phyloP scores from a whole-genome alignment of 768 basidiomycete species.

The Tricholoma flavovirens region DNA sequence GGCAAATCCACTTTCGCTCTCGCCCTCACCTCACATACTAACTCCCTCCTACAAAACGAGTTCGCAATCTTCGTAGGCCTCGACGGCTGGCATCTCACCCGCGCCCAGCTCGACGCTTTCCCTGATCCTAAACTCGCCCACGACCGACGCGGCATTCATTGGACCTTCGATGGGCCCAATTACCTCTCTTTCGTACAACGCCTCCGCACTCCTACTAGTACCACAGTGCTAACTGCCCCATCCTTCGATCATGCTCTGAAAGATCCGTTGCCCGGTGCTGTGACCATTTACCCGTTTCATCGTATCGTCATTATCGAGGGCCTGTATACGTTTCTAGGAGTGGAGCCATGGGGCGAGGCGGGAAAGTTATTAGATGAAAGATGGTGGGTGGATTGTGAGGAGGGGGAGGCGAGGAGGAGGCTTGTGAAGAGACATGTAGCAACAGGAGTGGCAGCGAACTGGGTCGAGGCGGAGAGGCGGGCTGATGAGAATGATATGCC shows the following conservation, averaged over 20 bases:
- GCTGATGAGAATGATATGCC: constrained; percentile 76
- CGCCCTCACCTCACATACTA: constrained; percentile 48
- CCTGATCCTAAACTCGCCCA: constrained; percentile 74
- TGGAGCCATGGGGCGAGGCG: constrained; percentile 67
- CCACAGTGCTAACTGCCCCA: constrained; percentile 52
- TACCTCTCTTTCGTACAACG: constrained; percentile 64
- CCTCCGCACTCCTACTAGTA: constrained; percentile 35
- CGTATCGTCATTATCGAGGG: constrained; percentile 87
- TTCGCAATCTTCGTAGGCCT: constrained; percentile 66
- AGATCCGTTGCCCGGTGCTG: constrained; percentile 64
- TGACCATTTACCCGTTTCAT: constrained; percentile 55
- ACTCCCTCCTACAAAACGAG: constrained; percentile 30
- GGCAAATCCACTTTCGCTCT: constrained; percentile 79
- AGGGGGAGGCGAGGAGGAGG: constrained; percentile 48
- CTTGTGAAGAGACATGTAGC: constrained; percentile 70
- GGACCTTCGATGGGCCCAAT: constrained; percentile 80
- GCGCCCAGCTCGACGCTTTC: constrained; percentile 69
- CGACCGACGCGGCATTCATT: constrained; percentile 79
- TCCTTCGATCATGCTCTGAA: constrained; percentile 86
- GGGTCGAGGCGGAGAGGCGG: constrained; percentile 61
- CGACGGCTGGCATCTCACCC: constrained; percentile 90
- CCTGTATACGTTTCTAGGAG: constrained; percentile 75
- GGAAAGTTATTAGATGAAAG: constrained; percentile 67
- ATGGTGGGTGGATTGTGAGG: constrained; percentile 64
- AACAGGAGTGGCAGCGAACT: constrained; percentile 65